Percentiles rank a stretch among this genome's conserved stretches.
Evolutionary conservation across 345 rosid genomes (phyloP).

Genomic region (Hibiscus tridactylites): DNA sequence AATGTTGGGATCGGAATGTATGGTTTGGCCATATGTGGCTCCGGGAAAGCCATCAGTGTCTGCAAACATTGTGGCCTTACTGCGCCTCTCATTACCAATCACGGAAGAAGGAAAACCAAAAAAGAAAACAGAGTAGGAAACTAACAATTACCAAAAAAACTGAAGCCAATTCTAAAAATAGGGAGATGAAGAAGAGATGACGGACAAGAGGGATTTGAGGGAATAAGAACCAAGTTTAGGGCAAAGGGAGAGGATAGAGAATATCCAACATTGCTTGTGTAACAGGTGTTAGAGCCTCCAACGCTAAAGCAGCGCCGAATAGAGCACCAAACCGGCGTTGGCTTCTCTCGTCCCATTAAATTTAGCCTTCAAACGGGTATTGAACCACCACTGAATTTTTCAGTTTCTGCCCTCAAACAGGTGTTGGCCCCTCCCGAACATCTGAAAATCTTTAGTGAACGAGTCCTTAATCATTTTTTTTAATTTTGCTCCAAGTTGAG

Average conservation of each 20-base stretch:
- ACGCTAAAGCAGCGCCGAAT: too few species aligned
- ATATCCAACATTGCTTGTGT: not conserved
- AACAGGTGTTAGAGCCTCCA: too few species aligned
- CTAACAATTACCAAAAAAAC: not conserved
- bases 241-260: not conserved
- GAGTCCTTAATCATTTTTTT: too few species aligned
- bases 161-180: not conserved
- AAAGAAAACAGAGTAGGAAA: not conserved
- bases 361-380: too few species aligned
- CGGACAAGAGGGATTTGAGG: not conserved
- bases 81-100: constrained; percentile 3
- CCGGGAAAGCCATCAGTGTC: constrained; percentile 24
- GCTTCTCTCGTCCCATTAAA: too few species aligned
- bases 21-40: constrained; percentile 14
- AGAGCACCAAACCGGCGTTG: too few species aligned
- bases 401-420: too few species aligned
- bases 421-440: too few species aligned
- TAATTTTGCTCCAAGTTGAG: too few species aligned
- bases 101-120: not conserved
- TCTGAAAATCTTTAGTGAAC: too few species aligned
- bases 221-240: not conserved
- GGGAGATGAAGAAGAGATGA: not conserved
- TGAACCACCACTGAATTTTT: too few species aligned
- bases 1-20: constrained; percentile 45
- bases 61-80: constrained; percentile 21